Evolutionary conservation across 2,329 filamentous ascomycete species (phyloP).

Genomic region (Pseudocercospora ulei): DNA sequence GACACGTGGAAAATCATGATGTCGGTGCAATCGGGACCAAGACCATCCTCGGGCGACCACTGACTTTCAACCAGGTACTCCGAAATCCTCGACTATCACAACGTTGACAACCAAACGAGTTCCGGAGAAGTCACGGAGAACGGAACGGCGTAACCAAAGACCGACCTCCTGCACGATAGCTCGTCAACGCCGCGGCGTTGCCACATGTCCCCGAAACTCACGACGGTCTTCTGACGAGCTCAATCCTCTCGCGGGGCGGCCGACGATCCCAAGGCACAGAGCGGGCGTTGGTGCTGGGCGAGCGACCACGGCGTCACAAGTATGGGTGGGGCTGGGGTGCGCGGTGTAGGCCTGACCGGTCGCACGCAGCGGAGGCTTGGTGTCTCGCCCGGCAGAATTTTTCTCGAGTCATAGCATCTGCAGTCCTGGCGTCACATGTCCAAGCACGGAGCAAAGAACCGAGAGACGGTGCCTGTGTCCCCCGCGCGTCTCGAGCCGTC

Average conservation of each 20-base stretch:
- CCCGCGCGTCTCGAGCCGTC: too few species aligned
- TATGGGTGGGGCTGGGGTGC: too few species aligned
- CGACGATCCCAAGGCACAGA: too few species aligned
- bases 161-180: background rate
- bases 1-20: constrained; percentile 99
- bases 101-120: constrained; percentile 55
- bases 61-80: constrained; percentile 62
- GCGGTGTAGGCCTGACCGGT: constrained; percentile 6
- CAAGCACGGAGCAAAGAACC: too few species aligned
- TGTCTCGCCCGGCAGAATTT: constrained; percentile 3
- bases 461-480: too few species aligned
- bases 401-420: constrained; percentile 3
- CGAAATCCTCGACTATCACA: constrained; percentile 97
- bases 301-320: too few species aligned
- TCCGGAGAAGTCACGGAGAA: constrained; percentile 17
- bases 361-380: constrained; percentile 8
- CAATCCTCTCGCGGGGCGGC: too few species aligned
- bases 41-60: background rate
- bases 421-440: constrained; percentile 1
- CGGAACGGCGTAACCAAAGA: constrained; percentile 13
- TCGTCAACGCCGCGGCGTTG: constrained; percentile 3
- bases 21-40: too few species aligned
- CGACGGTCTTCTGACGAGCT: too few species aligned
- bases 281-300: constrained; percentile 1
- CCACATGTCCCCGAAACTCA: background rate